Evolutionary conservation across 2,329 filamentous ascomycete genomes (phyloP).

Genomic region (Purpureocillium lavendulum): DNA sequence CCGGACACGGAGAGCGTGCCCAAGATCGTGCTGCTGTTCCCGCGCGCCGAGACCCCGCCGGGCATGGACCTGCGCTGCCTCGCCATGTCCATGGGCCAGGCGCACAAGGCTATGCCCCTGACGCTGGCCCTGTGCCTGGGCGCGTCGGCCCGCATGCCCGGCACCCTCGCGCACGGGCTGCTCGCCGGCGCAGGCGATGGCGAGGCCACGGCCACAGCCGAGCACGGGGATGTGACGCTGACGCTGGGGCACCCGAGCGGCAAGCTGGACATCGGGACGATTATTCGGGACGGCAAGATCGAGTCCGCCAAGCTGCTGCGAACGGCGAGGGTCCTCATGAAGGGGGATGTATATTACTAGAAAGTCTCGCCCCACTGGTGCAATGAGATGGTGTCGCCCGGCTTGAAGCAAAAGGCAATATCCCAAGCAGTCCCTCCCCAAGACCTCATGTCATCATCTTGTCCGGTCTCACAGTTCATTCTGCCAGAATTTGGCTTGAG

Average conservation of each 20-base stretch:
- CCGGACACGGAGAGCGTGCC: slow-evolving; percentile 42
- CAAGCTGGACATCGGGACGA: slow-evolving; percentile 35
- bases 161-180: slow-evolving; percentile 31
- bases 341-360: slow-evolving; percentile 36
- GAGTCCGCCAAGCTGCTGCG: slow-evolving; percentile 35
- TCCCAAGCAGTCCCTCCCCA: too few relatives aligned
- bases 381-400: too few relatives aligned
- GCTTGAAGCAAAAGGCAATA: too few relatives aligned
- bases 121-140: slow-evolving; percentile 45
- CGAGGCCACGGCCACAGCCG: neutral
- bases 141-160: slow-evolving; percentile 36
- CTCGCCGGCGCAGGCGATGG: slow-evolving; percentile 8
- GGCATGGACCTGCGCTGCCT: slow-evolving; percentile 33
- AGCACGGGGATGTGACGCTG: slow-evolving; percentile 15
- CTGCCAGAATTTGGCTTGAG: too few relatives aligned
- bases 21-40: slow-evolving; percentile 47
- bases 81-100: slow-evolving; percentile 46
- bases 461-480: too few relatives aligned
- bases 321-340: slow-evolving; percentile 41
- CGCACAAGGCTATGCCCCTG: slow-evolving; percentile 47
- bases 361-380: neutral
- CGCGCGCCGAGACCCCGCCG: slow-evolving; percentile 15
- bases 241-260: slow-evolving; percentile 40
- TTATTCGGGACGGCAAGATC: slow-evolving; percentile 27
- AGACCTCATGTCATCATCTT: too few relatives aligned